These are phyloP conservation scores for Aspergillus phoenicis DNA, from an alignment of 2,329 filamentous ascomycete genomes.

Conservation along the genomic window DNA sequence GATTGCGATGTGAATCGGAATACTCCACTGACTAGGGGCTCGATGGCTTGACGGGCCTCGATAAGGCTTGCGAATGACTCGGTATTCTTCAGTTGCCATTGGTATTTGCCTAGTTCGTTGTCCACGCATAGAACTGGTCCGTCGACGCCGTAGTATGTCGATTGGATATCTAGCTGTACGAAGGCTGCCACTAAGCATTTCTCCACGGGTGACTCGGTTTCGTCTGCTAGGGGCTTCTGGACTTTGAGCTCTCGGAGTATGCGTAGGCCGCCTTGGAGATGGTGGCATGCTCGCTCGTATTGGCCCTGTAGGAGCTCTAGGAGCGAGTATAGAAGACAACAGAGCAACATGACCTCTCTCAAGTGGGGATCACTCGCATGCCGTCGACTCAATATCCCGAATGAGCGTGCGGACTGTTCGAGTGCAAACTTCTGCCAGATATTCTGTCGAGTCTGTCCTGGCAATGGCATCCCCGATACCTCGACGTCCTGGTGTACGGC, in stretches of 20 bases:
- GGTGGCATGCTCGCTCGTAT: conserved; percentile 10
- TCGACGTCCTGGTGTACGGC: conserved; percentile 7
- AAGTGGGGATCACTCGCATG: background rate
- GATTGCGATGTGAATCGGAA: background rate
- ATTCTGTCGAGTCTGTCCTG: background rate
- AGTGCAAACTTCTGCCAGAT: conserved; percentile 9
- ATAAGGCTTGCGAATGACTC: background rate
- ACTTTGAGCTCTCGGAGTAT: conserved; percentile 1
- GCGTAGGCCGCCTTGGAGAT: conserved; percentile 2
- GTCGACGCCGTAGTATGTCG: background rate
- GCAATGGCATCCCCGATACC: background rate
- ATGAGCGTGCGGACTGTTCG: conserved; percentile 8
- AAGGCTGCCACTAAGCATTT: conserved; percentile 4
- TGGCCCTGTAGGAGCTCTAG: background rate
- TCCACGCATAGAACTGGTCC: background rate
- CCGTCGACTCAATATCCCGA: background rate
- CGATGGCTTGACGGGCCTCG: conserved; percentile 3
- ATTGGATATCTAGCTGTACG: conserved; percentile 8
- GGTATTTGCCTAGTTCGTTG: background rate
- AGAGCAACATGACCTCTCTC: conserved; percentile 1
- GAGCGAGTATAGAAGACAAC: conserved; percentile 7
- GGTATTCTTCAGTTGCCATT: background rate
- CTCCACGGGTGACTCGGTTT: background rate
- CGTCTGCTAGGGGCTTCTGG: background rate
- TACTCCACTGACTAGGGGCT: background rate